A percentile compares a stretch with the other conserved stretches of the same genome.
phyloP scores from a whole-genome alignment of 768 basidiomycete genomes.

The Suillus spraguei region DNA sequence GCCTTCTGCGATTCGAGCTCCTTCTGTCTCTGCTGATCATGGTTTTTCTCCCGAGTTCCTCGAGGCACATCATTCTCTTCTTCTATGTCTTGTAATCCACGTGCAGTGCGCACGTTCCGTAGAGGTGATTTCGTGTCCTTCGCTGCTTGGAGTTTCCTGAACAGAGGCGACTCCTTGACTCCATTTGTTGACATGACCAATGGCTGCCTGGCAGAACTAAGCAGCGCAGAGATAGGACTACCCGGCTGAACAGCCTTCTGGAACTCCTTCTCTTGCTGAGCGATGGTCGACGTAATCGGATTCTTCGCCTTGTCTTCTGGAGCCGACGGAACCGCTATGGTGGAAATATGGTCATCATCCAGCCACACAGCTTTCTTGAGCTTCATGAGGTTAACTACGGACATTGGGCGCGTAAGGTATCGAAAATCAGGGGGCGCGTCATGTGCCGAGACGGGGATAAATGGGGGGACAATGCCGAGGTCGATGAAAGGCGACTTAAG shows the following conservation, averaged over 20 bases:
- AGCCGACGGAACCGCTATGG: conserved; percentile 45
- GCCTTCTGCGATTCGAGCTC: conserved; percentile 92
- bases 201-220: conserved; percentile 88
- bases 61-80: conserved; percentile 43
- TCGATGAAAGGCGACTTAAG: conserved; percentile 85
- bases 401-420: conserved; percentile 59
- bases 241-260: conserved; percentile 94
- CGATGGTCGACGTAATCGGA: conserved; percentile 61
- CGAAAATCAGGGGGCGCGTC: conserved; percentile 77
- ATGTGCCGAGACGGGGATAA: conserved; percentile 79
- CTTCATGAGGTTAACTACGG: conserved; percentile 68
- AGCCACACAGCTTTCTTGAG: conserved; percentile 64
- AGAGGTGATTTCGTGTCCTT: conserved; percentile 54
- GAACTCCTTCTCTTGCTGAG: conserved; percentile 95
- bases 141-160: conserved; percentile 60
- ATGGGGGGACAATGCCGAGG: conserved; percentile 76
- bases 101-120: conserved; percentile 42
- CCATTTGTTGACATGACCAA: conserved; percentile 64
- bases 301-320: conserved; percentile 31
- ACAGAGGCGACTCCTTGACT: conserved; percentile 37
- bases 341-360: conserved; percentile 59
- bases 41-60: conserved; percentile 40
- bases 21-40: conserved; percentile 54
- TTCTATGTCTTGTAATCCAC: conserved; percentile 48
- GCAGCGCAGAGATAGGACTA: conserved; percentile 88